These are phyloP conservation scores for Erythrobasidium hasegawianum DNA, from an alignment of 1,284 basidiomycete genomes.

Conservation along the genomic window DNA sequence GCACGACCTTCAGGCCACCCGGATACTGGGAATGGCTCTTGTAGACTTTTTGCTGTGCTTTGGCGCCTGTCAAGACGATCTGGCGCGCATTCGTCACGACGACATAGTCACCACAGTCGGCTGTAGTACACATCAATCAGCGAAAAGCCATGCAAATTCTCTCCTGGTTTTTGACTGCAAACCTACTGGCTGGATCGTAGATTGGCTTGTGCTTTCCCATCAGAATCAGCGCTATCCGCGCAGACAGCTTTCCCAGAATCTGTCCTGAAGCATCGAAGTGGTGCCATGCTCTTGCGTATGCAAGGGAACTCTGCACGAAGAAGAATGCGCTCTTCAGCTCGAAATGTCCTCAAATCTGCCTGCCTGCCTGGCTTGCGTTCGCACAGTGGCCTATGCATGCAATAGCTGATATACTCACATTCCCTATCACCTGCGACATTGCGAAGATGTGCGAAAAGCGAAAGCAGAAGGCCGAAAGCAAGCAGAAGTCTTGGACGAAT, in stretches of 20 bases:
- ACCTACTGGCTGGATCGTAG: slow-evolving; percentile 80
- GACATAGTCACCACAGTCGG: slow-evolving; percentile 96
- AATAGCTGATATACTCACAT: slow-evolving; percentile 11
- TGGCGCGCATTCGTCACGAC: slow-evolving; percentile 85
- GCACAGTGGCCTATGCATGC: not conserved
- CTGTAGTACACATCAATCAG: slow-evolving; percentile 51
- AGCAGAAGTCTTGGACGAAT: no score
- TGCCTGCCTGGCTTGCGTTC: not conserved
- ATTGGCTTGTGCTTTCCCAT: slow-evolving; percentile 99
- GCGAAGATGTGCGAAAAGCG: no score
- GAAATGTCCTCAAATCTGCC: not conserved
- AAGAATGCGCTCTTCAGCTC: not conserved
- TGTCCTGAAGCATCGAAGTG: slow-evolving; percentile 87
- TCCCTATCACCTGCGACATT: slow-evolving; percentile 34
- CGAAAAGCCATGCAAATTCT: not conserved
- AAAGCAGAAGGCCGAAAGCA: no score
- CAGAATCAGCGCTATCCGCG: slow-evolving; percentile 85
- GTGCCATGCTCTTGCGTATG: slow-evolving; percentile 92
- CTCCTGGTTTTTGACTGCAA: not conserved
- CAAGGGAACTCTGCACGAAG: slow-evolving; percentile 72
- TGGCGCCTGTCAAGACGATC: slow-evolving; percentile 83
- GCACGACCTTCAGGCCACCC: slow-evolving; percentile 86
- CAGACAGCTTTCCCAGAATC: slow-evolving; percentile 85
- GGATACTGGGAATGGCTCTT: slow-evolving; percentile 88
- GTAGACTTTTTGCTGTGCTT: slow-evolving; percentile 82